phyloP scores from a whole-genome alignment of 345 rosid genomes.

The Mallotus nudiflorus region DNA sequence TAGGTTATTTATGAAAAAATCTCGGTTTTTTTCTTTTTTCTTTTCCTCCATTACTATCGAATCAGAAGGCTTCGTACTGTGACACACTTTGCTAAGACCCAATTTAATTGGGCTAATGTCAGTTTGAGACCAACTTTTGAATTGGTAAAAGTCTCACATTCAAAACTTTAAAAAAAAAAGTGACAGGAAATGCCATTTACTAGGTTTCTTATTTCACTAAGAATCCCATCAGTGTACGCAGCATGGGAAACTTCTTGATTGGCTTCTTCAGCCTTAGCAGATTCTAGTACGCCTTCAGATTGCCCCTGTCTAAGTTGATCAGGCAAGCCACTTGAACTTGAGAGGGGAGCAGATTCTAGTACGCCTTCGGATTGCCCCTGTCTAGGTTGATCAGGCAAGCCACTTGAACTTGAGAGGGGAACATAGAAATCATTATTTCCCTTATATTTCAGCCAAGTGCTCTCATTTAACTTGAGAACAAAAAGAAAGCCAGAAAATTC shows the following conservation, averaged over 20 bases:
- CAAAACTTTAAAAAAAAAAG: no score
- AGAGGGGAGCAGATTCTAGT: slow-evolving; percentile 54
- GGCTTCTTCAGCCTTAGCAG: slow-evolving; percentile 37
- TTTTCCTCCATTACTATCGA: no score
- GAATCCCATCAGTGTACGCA: slow-evolving; percentile 58
- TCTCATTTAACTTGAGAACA: slow-evolving; percentile 73
- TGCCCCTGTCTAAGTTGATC: slow-evolving; percentile 27
- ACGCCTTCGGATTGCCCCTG: slow-evolving; percentile 31
- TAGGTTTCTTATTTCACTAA: slow-evolving; percentile 77
- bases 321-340: slow-evolving; percentile 42
- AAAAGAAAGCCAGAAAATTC: slow-evolving; percentile 68
- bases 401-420: slow-evolving; percentile 55
- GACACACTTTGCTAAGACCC: no score
- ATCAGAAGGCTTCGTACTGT: no score
- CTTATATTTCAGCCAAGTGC: slow-evolving; percentile 63
- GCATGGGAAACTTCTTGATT: slow-evolving; percentile 43
- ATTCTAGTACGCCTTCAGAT: slow-evolving; percentile 33
- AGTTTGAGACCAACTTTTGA: no score
- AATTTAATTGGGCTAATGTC: no score
- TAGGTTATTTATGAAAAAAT: no score
- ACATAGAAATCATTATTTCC: slow-evolving; percentile 80
- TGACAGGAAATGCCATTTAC: slow-evolving; percentile 64
- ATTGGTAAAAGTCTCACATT: no score
- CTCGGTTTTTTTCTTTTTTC: no score
- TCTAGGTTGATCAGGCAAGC: slow-evolving; percentile 34